Conservation (phyloP, 306 rosid species). For the Gastrolobium bilobum region DNA sequence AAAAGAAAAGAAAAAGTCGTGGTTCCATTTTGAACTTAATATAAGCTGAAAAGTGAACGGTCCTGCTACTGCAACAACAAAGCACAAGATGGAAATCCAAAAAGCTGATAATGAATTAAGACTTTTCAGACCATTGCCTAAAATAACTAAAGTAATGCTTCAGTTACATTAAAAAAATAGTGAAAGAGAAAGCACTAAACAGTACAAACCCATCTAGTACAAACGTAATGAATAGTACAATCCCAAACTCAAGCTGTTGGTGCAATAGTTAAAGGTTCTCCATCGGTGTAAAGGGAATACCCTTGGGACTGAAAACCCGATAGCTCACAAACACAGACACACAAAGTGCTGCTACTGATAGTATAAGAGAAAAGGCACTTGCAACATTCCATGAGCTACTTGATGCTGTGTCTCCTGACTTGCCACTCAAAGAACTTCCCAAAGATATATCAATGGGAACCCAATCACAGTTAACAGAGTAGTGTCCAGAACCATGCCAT, state of each 20-base stretch:
- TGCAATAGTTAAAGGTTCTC: conserved; percentile 69
- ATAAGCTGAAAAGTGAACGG: conserved; percentile 25
- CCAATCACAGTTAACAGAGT: conserved; percentile 90
- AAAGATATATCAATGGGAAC: conserved; percentile 75
- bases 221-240: conserved; percentile 58
- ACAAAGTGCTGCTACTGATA: conserved; percentile 92
- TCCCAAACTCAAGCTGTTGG: conserved; percentile 44
- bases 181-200: conserved; percentile 54
- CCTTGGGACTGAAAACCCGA: conserved; percentile 59
- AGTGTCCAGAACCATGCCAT: conserved; percentile 97
- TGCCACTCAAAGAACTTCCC: conserved; percentile 52
- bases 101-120: conserved; percentile 41
- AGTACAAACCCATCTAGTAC: conserved; percentile 63
- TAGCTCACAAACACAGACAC: conserved; percentile 79
- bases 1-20: neutral
- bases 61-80: conserved; percentile 35
- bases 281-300: conserved; percentile 66
- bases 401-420: conserved; percentile 37
- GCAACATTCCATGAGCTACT: conserved; percentile 71
- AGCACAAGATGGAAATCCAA: conserved; percentile 44
- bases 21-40: conserved; percentile 13
- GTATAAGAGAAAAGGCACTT: conserved; percentile 76
- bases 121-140: conserved; percentile 48
- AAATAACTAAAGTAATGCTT: conserved; percentile 55
- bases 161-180: conserved; percentile 50